Base-by-base conservation (phyloP, 768 basidiomycete genomes). In the Saitozyma podzolica region DNA sequence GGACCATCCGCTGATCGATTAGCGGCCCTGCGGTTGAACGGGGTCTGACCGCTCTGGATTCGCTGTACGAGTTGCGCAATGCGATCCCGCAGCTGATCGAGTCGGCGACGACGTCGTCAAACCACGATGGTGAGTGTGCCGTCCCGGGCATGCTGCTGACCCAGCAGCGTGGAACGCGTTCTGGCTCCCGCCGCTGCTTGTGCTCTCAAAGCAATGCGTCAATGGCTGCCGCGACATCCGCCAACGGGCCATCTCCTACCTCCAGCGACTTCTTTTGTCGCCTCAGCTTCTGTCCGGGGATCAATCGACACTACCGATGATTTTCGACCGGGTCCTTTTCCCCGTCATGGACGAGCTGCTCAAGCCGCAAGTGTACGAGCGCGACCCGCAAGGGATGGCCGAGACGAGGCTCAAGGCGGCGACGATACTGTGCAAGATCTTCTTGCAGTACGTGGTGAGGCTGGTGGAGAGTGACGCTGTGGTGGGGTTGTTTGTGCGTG, bases 361-460 rank as follows among this genome's bases (percentile, higher is more conserved):
- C 66, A 91, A 89, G 70, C 88, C 90, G 0, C 88, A 92, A 63
- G 86, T 89, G 16, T 86, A 87, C 75, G 81, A 85, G 54, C 83
- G 87, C 20, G 94, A 96, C 76, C 89, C 90, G 0, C 83, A 85
- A 66, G 92, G 91, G 39, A 90, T 97, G 87, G 85, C 89, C 4
- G 95, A 98, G 81, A 94, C 91, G 8, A 85, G 95, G 4, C 77
- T 97, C 41, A 85, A 91, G 39, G 93, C 90, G 5, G 89, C 88
- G 39, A 90, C 89, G n/a, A 81, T 98, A 59, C 82, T 96, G 41
- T 96, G 93, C 84, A 96, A 96, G 81, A 86, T 87, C 10, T 98
- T 99, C 81, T 89, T 98, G 85, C 92, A 95, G 70, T 89, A 92
- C 62, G 89, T 92, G 66, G 83, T 92, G 48, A 85, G 88, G 11